Evolutionary conservation across 164 flowering plant genomes (phyloP).

Genomic region (Magnolia kwangsiensis): DNA sequence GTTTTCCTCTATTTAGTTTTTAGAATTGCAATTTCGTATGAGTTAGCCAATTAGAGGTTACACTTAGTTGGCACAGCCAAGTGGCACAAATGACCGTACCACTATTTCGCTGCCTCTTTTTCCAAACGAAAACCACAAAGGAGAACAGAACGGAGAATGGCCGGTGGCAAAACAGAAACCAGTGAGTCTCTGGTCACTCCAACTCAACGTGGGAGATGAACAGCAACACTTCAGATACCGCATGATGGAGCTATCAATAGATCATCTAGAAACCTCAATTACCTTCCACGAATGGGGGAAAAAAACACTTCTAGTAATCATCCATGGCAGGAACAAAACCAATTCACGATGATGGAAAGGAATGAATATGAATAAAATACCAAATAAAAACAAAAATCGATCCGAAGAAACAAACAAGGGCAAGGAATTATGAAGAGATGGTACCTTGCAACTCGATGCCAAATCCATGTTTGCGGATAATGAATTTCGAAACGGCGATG

Average conservation of each 20-base stretch:
- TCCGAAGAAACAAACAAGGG: neutral
- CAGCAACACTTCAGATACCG: neutral
- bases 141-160: too few relatives aligned
- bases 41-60: too few relatives aligned
- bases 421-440: neutral
- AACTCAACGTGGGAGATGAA: too few relatives aligned
- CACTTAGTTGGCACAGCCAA: too few relatives aligned
- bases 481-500: neutral
- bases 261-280: neutral
- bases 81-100: too few relatives aligned
- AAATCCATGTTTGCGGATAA: neutral
- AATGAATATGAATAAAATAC: neutral
- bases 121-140: too few relatives aligned
- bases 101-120: too few relatives aligned
- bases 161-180: too few relatives aligned
- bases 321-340: neutral
- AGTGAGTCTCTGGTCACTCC: too few relatives aligned
- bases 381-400: neutral
- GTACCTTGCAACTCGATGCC: neutral
- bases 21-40: too few relatives aligned
- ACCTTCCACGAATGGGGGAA: too few relatives aligned
- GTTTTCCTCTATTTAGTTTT: too few relatives aligned
- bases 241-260: neutral
- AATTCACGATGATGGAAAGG: neutral
- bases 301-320: neutral